Evolutionary conservation across 2,329 filamentous ascomycete species (phyloP).

Genomic region (Fusarium austroafricanum): DNA sequence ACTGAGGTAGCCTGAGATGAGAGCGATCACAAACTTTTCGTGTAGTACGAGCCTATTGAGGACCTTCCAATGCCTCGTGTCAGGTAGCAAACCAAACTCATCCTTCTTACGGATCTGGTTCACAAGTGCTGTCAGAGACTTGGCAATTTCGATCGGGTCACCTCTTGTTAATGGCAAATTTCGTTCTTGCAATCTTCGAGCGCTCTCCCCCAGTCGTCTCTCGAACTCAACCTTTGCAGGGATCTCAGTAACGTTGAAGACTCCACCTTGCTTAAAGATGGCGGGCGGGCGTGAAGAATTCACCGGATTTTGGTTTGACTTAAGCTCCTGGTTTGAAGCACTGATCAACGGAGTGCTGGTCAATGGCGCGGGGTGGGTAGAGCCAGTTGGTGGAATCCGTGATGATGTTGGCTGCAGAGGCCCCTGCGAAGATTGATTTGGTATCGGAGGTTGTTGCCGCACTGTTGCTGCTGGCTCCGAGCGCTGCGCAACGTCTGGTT

Average conservation of each 20-base stretch:
- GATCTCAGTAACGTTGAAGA: slow-evolving; percentile 43
- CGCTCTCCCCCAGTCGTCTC: slow-evolving; percentile 14
- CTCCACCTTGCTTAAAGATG: slow-evolving; percentile 24
- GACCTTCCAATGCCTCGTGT: slow-evolving; percentile 52
- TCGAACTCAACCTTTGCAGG: slow-evolving; percentile 46
- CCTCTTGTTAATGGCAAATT: slow-evolving; percentile 5
- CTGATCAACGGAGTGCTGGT: not conserved
- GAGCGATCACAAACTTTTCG: slow-evolving; percentile 49
- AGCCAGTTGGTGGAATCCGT: not conserved
- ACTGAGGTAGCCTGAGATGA: slow-evolving; percentile 44
- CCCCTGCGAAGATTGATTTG: not conserved
- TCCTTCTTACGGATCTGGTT: slow-evolving; percentile 41
- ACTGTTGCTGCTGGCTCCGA: not conserved
- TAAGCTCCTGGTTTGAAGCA: not conserved
- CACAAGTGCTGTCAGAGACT: slow-evolving; percentile 43
- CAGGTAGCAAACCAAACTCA: slow-evolving; percentile 47
- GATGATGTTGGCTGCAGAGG: not conserved
- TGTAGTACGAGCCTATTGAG: slow-evolving; percentile 44
- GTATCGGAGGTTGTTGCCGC: not conserved
- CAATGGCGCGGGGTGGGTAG: not conserved
- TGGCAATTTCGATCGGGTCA: slow-evolving; percentile 17
- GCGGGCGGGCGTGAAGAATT: not conserved
- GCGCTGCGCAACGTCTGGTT: not conserved
- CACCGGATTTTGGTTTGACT: not conserved
- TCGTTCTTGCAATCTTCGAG: slow-evolving; percentile 27